A percentile compares a stretch with the other conserved stretches of the same genome.
phyloP scores from a whole-genome alignment of 2,329 filamentous ascomycete species.

The Colletotrichum sublineola region DNA sequence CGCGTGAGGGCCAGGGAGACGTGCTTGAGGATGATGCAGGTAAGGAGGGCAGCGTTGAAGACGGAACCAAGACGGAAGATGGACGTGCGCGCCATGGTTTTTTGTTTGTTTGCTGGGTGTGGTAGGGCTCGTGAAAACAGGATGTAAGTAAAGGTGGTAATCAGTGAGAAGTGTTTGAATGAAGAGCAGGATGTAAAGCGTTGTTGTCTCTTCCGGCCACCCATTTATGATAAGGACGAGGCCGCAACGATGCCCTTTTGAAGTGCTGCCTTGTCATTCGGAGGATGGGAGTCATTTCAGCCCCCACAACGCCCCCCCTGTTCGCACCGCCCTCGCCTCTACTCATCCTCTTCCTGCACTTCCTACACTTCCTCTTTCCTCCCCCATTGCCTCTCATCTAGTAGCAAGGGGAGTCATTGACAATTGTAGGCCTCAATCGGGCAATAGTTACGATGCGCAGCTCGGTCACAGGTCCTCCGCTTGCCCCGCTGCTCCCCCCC shows the following conservation, averaged over 20 bases:
- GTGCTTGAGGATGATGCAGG: constrained; percentile 40
- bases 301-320: neutral
- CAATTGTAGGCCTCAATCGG: neutral
- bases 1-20: constrained; percentile 23
- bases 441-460: neutral
- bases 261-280: constrained; percentile 13
- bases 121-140: neutral
- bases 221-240: neutral
- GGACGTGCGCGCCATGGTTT: constrained; percentile 22
- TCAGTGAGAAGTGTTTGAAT: neutral
- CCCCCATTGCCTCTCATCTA: neutral
- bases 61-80: constrained; percentile 32
- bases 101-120: neutral
- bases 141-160: neutral
- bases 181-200: neutral
- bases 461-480: neutral
- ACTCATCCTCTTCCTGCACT: neutral
- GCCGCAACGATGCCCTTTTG: constrained; percentile 1
- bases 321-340: too few species aligned
- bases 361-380: too few species aligned
- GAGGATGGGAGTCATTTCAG: neutral
- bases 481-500: too few species aligned
- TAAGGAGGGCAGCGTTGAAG: constrained; percentile 27
- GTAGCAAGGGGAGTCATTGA: neutral
- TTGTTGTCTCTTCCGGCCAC: neutral